These are phyloP conservation scores for Penicillium silybi DNA, from an alignment of 495 filamentous ascomycete genomes.

Conservation along the genomic window DNA sequence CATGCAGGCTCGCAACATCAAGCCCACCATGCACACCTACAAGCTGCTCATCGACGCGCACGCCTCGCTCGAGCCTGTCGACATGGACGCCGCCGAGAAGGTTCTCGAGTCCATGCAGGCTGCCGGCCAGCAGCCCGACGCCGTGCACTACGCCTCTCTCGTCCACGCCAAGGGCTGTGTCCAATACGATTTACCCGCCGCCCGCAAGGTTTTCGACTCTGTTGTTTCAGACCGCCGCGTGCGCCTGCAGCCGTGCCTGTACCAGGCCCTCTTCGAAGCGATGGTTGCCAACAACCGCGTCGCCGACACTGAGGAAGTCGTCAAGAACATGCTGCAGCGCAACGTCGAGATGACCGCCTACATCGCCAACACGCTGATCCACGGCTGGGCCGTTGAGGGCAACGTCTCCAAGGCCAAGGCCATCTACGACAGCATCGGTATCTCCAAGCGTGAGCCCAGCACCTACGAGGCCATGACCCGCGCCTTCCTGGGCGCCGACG, in stretches of 20 bases:
- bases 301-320: slow-evolving; percentile 65
- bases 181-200: slow-evolving; percentile 81
- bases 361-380: slow-evolving; percentile 98
- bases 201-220: slow-evolving; percentile 74
- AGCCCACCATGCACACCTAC: slow-evolving; percentile 92
- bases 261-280: slow-evolving; percentile 91
- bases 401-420: slow-evolving; percentile 72
- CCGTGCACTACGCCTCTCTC: slow-evolving; percentile 91
- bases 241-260: slow-evolving; percentile 75
- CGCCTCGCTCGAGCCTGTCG: slow-evolving; percentile 86
- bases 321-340: slow-evolving; percentile 66
- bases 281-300: slow-evolving; percentile 94
- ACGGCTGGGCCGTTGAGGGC: slow-evolving; percentile 88
- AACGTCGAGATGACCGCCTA: slow-evolving; percentile 88
- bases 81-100: slow-evolving; percentile 85
- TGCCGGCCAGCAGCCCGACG: slow-evolving; percentile 72
- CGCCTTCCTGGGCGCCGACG: slow-evolving; percentile 80
- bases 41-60: slow-evolving; percentile 96
- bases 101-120: slow-evolving; percentile 75
- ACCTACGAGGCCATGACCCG: slow-evolving; percentile 99
- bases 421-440: slow-evolving; percentile 72
- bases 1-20: slow-evolving; percentile 82
- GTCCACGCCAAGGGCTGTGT: slow-evolving; percentile 96
- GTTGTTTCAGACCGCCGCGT: slow-evolving; percentile 64
- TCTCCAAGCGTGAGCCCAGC: slow-evolving; percentile 81